These are phyloP conservation scores for Hysterium pulicare DNA, from an alignment of 2,329 filamentous ascomycete genomes.

Conservation along the genomic window DNA sequence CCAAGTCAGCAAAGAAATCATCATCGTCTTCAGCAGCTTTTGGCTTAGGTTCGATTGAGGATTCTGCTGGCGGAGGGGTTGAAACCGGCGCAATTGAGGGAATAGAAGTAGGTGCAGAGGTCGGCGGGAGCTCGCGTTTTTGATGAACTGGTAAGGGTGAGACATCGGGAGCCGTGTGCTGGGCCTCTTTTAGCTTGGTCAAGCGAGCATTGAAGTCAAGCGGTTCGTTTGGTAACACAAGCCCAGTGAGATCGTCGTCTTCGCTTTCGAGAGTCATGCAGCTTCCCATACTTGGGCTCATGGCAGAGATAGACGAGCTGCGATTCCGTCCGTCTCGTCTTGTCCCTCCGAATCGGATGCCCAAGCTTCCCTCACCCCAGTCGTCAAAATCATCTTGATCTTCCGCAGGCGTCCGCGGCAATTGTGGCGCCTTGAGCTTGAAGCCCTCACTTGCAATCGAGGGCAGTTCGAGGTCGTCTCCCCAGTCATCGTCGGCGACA, in stretches of 20 bases:
- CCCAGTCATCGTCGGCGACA: conserved; percentile 50
- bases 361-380: conserved; percentile 90
- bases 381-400: conserved; percentile 83
- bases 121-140: conserved; percentile 23
- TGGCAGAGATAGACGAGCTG: conserved; percentile 81
- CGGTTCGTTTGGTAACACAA: conserved; percentile 78
- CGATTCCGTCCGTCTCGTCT: conserved; percentile 74
- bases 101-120: conserved; percentile 26
- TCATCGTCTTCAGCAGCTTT: conserved; percentile 48
- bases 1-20: conserved; percentile 82
- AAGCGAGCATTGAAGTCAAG: conserved; percentile 79
- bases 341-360: conserved; percentile 85
- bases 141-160: conserved; percentile 20
- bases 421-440: conserved; percentile 38
- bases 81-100: conserved; percentile 12
- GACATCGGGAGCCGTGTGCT: conserved; percentile 23
- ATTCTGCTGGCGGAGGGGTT: conserved; percentile 16
- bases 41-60: conserved; percentile 11
- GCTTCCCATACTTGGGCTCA: conserved; percentile 90
- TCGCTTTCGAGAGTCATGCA: conserved; percentile 90
- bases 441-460: conserved; percentile 33
- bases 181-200: conserved; percentile 61
- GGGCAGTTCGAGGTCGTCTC: conserved; percentile 48
- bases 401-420: conserved; percentile 45
- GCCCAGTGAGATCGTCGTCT: conserved; percentile 86